Conservation (phyloP, 2,329 filamentous ascomycete species). For the Penicillium brasilianum region DNA sequence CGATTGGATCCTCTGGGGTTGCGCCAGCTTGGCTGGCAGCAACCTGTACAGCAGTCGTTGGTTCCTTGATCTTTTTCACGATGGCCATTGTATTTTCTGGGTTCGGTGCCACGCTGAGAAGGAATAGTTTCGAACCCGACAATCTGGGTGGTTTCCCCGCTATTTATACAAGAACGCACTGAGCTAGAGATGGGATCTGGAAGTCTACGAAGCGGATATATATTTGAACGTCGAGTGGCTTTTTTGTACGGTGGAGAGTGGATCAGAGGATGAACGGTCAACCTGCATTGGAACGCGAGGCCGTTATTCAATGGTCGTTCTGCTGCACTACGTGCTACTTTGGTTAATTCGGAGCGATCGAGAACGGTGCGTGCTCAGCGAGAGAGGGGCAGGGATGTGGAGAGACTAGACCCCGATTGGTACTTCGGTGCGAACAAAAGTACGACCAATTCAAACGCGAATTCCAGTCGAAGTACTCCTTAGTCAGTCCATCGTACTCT, state of each 20-base stretch:
- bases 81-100: not conserved
- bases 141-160: not conserved
- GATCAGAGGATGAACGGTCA: not conserved
- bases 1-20: constrained; percentile 11
- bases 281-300: not conserved
- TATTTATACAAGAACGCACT: not conserved
- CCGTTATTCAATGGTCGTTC: not conserved
- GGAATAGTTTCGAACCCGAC: not conserved
- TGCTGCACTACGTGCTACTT: not conserved
- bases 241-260: not conserved
- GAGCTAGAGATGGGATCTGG: not conserved
- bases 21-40: constrained; percentile 6
- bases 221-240: not conserved
- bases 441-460: not conserved
- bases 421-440: constrained; percentile 6
- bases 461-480: too few relatives aligned
- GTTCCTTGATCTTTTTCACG: constrained; percentile 1
- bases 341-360: constrained; percentile 7
- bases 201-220: not conserved
- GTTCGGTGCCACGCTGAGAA: not conserved
- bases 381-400: not conserved
- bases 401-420: constrained; percentile 2
- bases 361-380: not conserved
- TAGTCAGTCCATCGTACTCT: not conserved
- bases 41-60: constrained; percentile 5